These are phyloP conservation scores for Buxus sempervirens DNA, from an alignment of 164 flowering plant species.

Conservation along the genomic window DNA sequence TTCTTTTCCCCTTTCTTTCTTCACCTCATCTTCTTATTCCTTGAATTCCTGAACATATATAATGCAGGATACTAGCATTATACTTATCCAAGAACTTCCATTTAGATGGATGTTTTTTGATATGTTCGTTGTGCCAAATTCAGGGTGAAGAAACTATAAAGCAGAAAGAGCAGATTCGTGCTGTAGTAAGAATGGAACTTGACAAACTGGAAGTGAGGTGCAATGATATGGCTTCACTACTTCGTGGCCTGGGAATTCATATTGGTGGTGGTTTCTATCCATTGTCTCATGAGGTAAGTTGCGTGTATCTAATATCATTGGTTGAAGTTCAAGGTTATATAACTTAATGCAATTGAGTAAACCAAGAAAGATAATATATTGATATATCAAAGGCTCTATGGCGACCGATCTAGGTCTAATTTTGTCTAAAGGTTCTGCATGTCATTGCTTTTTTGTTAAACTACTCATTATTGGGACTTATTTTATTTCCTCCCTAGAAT, in stretches of 20 bases:
- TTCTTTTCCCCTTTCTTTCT: background rate
- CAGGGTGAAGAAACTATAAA: conserved; percentile 78
- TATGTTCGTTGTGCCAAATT: conserved; percentile 12
- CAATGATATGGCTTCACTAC: conserved; percentile 72
- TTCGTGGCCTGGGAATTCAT: conserved; percentile 63
- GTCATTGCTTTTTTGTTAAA: too few relatives aligned
- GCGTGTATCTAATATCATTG: background rate
- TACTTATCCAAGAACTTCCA: background rate
- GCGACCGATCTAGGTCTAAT: too few relatives aligned
- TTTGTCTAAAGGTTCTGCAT: too few relatives aligned
- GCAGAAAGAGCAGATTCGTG: conserved; percentile 71
- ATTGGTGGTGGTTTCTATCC: conserved; percentile 52
- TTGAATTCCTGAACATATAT: background rate
- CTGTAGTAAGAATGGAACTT: conserved; percentile 55
- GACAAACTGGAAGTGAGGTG: conserved; percentile 43
- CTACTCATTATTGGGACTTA: too few relatives aligned
- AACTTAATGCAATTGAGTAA: background rate
- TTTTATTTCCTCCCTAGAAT: too few relatives aligned
- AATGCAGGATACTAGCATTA: background rate
- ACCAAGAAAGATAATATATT: background rate
- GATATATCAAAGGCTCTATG: too few relatives aligned
- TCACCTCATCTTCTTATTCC: background rate
- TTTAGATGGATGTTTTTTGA: background rate
- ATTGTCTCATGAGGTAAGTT: conserved; percentile 50
- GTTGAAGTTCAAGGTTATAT: background rate